Conservation (phyloP, 208 protist species). For the Wallacemonas sp. region DNA sequence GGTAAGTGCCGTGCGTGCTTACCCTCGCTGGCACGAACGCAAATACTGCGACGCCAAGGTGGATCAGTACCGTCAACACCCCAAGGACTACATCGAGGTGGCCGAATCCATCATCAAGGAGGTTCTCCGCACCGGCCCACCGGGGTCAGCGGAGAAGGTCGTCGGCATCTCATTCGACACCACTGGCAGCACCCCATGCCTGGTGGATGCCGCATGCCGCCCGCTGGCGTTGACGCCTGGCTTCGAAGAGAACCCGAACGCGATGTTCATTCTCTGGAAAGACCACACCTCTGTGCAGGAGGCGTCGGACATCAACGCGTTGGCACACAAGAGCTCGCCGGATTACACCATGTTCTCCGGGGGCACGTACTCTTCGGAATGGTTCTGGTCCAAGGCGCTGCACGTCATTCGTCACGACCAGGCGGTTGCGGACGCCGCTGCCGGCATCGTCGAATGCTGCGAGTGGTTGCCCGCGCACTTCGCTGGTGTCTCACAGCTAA, state of each 20-base stretch:
- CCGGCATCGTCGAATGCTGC: constrained; percentile 45
- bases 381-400: constrained; percentile 63
- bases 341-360: constrained; percentile 63
- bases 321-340: constrained; percentile 30
- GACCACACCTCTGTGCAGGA: constrained; percentile 59
- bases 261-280: constrained; percentile 73
- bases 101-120: constrained; percentile 35
- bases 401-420: constrained; percentile 39
- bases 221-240: constrained; percentile 28
- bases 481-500: constrained; percentile 25
- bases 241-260: constrained; percentile 49
- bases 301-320: constrained; percentile 35
- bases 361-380: constrained; percentile 58
- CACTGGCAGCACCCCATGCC: constrained; percentile 49
- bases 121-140: constrained; percentile 7
- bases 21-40: constrained; percentile 35
- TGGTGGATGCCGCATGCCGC: constrained; percentile 38
- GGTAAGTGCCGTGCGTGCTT: constrained; percentile 29
- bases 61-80: constrained; percentile 57
- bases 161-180: constrained; percentile 50
- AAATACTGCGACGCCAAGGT: constrained; percentile 31
- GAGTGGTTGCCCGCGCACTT: constrained; percentile 61
- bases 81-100: constrained; percentile 49
- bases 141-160: constrained; percentile 11
- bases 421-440: constrained; percentile 24